These are phyloP conservation scores for Fusarium sp. DNA, from an alignment of 2,329 filamentous ascomycete genomes.

Conservation along the genomic window DNA sequence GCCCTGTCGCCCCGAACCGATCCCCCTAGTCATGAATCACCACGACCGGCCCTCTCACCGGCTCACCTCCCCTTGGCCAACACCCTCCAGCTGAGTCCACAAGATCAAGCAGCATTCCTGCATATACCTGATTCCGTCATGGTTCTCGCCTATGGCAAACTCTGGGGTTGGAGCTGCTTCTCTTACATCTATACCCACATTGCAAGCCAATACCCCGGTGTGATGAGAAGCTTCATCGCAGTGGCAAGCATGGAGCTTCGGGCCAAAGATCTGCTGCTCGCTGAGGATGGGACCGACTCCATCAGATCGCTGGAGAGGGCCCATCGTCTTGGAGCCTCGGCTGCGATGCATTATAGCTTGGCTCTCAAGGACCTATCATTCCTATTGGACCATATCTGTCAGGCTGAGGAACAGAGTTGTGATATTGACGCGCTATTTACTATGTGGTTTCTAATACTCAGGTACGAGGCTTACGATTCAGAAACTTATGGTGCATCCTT, in stretches of 20 bases:
- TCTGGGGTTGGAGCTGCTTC: conserved; percentile 40
- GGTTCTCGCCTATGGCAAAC: conserved; percentile 36
- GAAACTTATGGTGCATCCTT: conserved; percentile 28
- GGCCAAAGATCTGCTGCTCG: conserved; percentile 20
- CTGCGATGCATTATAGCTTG: conserved; percentile 26
- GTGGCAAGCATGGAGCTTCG: conserved; percentile 37
- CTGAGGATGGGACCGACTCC: background rate
- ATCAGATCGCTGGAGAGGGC: conserved; percentile 5
- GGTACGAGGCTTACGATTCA: conserved; percentile 33
- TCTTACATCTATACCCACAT: conserved; percentile 37
- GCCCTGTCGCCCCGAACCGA: background rate
- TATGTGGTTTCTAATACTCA: conserved; percentile 41
- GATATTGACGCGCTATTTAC: conserved; percentile 37
- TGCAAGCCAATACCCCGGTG: conserved; percentile 34
- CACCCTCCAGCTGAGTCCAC: conserved; percentile 22
- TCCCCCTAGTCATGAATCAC: background rate
- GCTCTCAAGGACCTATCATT: conserved; percentile 38
- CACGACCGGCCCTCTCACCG: conserved; percentile 9
- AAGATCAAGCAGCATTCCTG: conserved; percentile 29
- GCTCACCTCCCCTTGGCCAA: conserved; percentile 30
- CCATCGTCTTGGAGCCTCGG: conserved; percentile 8
- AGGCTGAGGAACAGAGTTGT: conserved; percentile 1
- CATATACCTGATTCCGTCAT: conserved; percentile 33
- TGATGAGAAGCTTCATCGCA: conserved; percentile 41
- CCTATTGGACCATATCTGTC: conserved; percentile 27